Conservation (phyloP, 345 rosid species). For the Triadica sebifera region DNA sequence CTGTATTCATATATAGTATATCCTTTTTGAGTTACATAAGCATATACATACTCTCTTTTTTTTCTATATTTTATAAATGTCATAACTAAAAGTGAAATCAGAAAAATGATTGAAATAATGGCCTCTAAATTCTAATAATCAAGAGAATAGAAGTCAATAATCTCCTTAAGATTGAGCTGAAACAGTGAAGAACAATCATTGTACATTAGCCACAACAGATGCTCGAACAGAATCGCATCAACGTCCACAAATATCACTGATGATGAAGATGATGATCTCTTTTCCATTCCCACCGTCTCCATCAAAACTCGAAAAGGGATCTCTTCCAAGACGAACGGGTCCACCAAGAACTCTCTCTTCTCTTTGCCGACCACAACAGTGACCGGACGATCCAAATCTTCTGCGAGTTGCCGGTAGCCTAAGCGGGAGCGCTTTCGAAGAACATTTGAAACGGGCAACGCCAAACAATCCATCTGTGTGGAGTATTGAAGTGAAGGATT, state of each 20-base stretch:
- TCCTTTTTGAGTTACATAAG: no score
- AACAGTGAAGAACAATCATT: conserved; percentile 67
- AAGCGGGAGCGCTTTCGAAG: conserved; percentile 43
- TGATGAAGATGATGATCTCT: not conserved
- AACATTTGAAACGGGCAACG: conserved; percentile 48
- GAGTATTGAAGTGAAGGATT: not conserved
- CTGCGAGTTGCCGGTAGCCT: conserved; percentile 40
- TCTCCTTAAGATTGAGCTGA: conserved; percentile 68
- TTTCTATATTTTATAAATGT: no score
- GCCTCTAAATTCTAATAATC: conserved; percentile 30
- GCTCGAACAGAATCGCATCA: conserved; percentile 85
- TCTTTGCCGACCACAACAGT: conserved; percentile 84
- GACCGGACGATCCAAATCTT: conserved; percentile 33
- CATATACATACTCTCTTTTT: no score
- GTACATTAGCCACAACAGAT: conserved; percentile 77
- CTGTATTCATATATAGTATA: no score
- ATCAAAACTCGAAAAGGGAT: conserved; percentile 63
- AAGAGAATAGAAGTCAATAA: conserved; percentile 74
- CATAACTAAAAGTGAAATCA: no score
- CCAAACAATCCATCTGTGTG: conserved; percentile 53
- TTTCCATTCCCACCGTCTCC: conserved; percentile 21
- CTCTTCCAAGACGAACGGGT: conserved; percentile 58
- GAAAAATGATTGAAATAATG: no score
- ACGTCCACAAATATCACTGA: conserved; percentile 52
- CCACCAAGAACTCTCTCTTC: conserved; percentile 67